A percentile compares a stretch with the other conserved stretches of the same genome.
These are phyloP conservation scores for Ceriops tagal DNA, from an alignment of 345 rosid genomes.

Conservation along the genomic window DNA sequence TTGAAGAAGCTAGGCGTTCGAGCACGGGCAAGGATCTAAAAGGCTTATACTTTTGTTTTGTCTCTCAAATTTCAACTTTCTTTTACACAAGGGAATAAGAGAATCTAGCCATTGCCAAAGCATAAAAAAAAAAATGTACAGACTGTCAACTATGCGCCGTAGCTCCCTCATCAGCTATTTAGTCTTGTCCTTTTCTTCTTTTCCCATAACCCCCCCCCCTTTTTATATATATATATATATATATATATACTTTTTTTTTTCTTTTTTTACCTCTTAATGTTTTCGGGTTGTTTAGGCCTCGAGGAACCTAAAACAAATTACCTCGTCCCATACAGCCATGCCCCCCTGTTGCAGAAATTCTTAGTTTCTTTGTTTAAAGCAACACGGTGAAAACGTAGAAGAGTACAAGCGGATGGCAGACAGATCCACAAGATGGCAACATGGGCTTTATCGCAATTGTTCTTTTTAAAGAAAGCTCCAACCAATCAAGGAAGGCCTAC, in stretches of 20 bases:
- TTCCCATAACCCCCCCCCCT: no score
- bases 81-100: not conserved
- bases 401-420: not conserved
- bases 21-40: conserved; percentile 13
- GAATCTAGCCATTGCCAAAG: not conserved
- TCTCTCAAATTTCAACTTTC: not conserved
- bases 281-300: no score
- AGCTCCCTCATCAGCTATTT: no score
- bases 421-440: not conserved
- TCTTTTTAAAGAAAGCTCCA: conserved; percentile 14
- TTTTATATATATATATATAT: no score
- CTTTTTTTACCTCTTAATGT: no score
- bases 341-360: not conserved
- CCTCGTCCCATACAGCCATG: no score
- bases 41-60: not conserved
- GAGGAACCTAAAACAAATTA: no score
- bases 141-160: not conserved
- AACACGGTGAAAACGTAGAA: not conserved
- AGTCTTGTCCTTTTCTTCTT: not conserved
- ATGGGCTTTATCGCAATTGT: conserved; percentile 7
- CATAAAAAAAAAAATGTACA: not conserved
- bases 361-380: conserved; percentile 9
- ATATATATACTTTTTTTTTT: no score
- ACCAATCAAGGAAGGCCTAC: conserved; percentile 16
- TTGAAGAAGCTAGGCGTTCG: conserved; percentile 5